Evolutionary conservation across 2,329 filamentous ascomycete species (phyloP).

Genomic region (Dryadomyces sulphureus): DNA sequence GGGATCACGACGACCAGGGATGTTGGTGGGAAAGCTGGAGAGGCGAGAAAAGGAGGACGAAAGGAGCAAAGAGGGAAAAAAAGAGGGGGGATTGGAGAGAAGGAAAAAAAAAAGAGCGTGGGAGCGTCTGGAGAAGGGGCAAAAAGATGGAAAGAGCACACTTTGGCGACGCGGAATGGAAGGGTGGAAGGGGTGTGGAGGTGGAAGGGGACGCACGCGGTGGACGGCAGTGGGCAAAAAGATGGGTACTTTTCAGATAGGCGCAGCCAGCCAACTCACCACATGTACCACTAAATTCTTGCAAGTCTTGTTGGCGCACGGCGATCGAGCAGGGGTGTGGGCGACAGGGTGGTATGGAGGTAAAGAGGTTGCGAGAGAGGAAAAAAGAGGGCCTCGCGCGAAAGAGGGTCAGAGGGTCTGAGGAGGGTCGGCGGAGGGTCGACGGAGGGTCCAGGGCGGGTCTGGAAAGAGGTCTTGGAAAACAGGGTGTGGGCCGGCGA

Average conservation of each 20-base stretch:
- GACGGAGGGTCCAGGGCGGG: not conserved
- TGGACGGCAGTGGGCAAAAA: conserved; percentile 1
- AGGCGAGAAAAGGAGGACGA: not conserved
- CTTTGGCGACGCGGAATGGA: conserved; percentile 7
- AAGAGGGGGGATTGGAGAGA: conserved; percentile 2
- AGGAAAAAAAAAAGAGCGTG: not conserved
- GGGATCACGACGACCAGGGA: not conserved
- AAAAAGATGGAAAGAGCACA: not conserved
- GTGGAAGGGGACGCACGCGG: conserved; percentile 3
- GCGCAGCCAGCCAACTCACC: conserved; percentile 2
- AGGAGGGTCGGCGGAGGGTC: too few relatives aligned
- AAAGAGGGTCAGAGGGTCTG: too few relatives aligned
- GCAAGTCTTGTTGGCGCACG: not conserved
- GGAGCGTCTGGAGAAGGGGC: conserved; percentile 1
- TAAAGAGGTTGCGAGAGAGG: too few relatives aligned
- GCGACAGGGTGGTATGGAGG: too few relatives aligned
- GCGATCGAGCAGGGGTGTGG: conserved; percentile 4
- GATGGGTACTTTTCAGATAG: conserved; percentile 9
- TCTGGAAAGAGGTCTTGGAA: not conserved
- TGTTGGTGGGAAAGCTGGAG: not conserved
- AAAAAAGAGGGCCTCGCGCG: too few relatives aligned
- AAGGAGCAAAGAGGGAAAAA: conserved; percentile 4
- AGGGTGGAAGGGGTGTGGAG: not conserved
- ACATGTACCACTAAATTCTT: not conserved
- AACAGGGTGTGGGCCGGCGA: conserved; percentile 5